These are phyloP conservation scores for Pyrenochaeta sp. DNA, from an alignment of 2,329 filamentous ascomycete species.

Conservation along the genomic window DNA sequence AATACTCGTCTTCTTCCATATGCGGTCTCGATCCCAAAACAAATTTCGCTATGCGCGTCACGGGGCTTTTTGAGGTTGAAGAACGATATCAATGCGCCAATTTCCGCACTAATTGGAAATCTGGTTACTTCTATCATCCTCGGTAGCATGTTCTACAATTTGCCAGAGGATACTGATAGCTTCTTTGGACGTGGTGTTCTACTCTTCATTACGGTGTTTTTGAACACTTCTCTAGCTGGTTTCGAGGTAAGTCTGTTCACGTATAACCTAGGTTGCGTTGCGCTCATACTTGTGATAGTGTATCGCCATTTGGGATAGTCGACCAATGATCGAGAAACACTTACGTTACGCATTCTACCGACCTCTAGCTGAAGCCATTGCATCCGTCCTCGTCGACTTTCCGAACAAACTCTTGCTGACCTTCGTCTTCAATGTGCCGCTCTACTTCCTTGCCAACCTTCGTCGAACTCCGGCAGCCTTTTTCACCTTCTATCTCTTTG, in stretches of 20 bases:
- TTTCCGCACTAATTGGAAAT: conserved; percentile 1
- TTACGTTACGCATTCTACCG: conserved; percentile 83
- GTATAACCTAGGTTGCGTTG: background rate
- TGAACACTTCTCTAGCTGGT: conserved; percentile 79
- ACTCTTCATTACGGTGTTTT: conserved; percentile 81
- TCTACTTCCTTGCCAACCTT: conserved; percentile 57
- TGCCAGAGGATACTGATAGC: conserved; percentile 65
- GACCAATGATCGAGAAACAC: conserved; percentile 90
- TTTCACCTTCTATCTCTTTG: conserved; percentile 52
- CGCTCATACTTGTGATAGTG: conserved; percentile 57
- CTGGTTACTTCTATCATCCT: conserved; percentile 74
- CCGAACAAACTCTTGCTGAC: conserved; percentile 54
- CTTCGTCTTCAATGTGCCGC: conserved; percentile 48
- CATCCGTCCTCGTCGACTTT: conserved; percentile 52
- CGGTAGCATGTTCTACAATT: conserved; percentile 78
- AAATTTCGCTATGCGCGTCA: conserved; percentile 76
- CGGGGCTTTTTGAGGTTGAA: conserved; percentile 76
- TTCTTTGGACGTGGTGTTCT: conserved; percentile 79
- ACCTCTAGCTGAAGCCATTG: conserved; percentile 78
- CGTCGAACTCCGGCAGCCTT: conserved; percentile 48
- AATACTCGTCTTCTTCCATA: background rate
- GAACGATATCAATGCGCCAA: conserved; percentile 2
- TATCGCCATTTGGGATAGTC: conserved; percentile 81
- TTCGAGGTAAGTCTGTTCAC: conserved; percentile 67
- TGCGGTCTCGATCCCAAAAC: conserved; percentile 69